Evolutionary conservation across 306 rosid genomes (phyloP).

Genomic region (Castanea mollissima): DNA sequence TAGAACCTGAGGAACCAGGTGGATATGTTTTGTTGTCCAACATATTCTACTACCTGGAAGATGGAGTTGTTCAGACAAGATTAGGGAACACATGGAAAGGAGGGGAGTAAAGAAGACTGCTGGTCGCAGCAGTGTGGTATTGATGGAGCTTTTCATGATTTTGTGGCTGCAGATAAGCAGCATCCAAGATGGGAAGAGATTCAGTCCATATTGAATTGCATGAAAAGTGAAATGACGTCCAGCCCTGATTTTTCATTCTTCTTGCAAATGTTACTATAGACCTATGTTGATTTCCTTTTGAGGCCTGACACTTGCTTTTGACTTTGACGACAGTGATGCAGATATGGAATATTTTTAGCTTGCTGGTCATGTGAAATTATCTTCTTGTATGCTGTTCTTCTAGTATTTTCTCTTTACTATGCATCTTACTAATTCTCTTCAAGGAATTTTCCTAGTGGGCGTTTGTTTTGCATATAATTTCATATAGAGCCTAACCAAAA

Average conservation of each 20-base stretch:
- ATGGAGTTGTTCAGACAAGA: constrained; percentile 44
- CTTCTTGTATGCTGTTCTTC: no score
- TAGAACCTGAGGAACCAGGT: constrained; percentile 51
- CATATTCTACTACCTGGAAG: constrained; percentile 44
- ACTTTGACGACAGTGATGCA: not conserved
- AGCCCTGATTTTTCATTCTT: constrained; percentile 8
- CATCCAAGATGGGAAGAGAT: constrained; percentile 50
- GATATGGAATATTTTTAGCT: not conserved
- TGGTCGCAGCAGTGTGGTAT: constrained; percentile 43
- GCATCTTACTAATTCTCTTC: no score
- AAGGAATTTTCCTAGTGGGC: no score
- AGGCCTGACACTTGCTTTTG: not conserved
- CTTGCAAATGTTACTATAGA: not conserved
- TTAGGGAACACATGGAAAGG: constrained; percentile 47
- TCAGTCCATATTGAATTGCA: constrained; percentile 22
- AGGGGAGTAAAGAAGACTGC: constrained; percentile 55
- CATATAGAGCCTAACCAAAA: no score
- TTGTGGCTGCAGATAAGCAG: constrained; percentile 38
- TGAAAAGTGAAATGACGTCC: constrained; percentile 35
- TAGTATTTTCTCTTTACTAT: no score
- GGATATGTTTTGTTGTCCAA: constrained; percentile 54
- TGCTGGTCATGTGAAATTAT: no score
- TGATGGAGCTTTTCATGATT: constrained; percentile 42
- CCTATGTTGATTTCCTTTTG: not conserved
- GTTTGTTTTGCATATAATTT: no score